phyloP scores from a whole-genome alignment of 208 protist genomes.

The Wallacemonas sp. region DNA sequence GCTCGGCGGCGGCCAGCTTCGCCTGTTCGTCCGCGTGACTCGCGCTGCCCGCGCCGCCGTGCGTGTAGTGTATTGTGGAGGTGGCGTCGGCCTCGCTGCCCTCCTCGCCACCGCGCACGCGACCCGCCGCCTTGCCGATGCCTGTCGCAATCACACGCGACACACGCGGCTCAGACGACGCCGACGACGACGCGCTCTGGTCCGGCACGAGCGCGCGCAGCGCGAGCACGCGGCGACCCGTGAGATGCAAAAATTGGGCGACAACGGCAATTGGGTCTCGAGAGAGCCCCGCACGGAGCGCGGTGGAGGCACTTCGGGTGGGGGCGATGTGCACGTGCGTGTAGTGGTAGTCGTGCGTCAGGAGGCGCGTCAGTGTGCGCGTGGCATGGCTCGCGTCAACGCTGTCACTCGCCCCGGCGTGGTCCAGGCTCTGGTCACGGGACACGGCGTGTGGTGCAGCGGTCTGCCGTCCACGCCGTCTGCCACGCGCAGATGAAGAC shows the following conservation, averaged over 20 bases:
- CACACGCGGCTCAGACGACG: not conserved
- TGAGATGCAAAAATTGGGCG: constrained; percentile 38
- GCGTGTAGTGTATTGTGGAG: no score
- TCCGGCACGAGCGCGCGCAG: constrained; percentile 11
- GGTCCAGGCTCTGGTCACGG: no score
- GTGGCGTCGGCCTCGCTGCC: no score
- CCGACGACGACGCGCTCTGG: not conserved
- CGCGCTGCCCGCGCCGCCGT: no score
- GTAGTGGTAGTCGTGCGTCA: not conserved
- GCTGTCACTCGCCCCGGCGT: not conserved
- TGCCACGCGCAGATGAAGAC: no score
- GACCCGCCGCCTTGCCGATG: not conserved
- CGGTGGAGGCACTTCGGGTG: not conserved
- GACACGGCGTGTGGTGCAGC: no score
- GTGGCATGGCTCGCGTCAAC: not conserved
- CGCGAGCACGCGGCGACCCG: constrained; percentile 47
- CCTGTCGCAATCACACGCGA: not conserved
- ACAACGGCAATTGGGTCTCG: constrained; percentile 54
- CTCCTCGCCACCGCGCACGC: no score
- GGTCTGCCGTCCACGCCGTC: no score
- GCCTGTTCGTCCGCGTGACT: not conserved
- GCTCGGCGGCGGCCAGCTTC: no score
- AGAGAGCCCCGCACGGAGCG: constrained; percentile 11
- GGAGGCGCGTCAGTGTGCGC: not conserved
- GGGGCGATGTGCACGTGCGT: not conserved